Evolutionary conservation across 768 basidiomycete genomes (phyloP).

Genomic region (Hirschioporus abietinus): DNA sequence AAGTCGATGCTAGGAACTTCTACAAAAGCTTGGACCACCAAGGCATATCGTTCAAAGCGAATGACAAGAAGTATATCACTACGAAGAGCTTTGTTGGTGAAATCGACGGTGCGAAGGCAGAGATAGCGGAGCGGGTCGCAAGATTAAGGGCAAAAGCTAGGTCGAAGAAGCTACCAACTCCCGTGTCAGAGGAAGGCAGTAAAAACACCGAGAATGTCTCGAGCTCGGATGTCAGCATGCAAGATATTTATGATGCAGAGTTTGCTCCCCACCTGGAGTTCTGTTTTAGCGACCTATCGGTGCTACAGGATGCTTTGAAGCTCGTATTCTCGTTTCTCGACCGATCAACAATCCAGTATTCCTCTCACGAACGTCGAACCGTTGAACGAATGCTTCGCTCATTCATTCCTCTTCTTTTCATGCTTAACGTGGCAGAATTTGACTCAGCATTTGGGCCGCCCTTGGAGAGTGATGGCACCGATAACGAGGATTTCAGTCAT

Average conservation of each 20-base stretch:
- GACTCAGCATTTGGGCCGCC: constrained; percentile 56
- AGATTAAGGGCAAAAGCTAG: constrained; percentile 15
- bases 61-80: constrained; percentile 91
- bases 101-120: constrained; percentile 63
- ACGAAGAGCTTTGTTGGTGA: constrained; percentile 78
- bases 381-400: constrained; percentile 82
- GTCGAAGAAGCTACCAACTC: not conserved
- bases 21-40: constrained; percentile 98
- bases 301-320: constrained; percentile 86
- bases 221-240: constrained; percentile 5
- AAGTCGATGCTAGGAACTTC: constrained; percentile 95
- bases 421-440: constrained; percentile 60
- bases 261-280: constrained; percentile 71
- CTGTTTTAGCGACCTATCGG: constrained; percentile 66
- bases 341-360: constrained; percentile 73
- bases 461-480: constrained; percentile 31
- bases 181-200: not conserved
- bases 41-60: constrained; percentile 89
- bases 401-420: constrained; percentile 81
- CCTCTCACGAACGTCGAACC: constrained; percentile 67
- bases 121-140: constrained; percentile 41
- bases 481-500: constrained; percentile 27
- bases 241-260: constrained; percentile 33
- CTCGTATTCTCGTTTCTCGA: constrained; percentile 90
- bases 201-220: not conserved